These are phyloP conservation scores for Tricholomella constricta DNA, from an alignment of 768 basidiomycete genomes.

Conservation along the genomic window DNA sequence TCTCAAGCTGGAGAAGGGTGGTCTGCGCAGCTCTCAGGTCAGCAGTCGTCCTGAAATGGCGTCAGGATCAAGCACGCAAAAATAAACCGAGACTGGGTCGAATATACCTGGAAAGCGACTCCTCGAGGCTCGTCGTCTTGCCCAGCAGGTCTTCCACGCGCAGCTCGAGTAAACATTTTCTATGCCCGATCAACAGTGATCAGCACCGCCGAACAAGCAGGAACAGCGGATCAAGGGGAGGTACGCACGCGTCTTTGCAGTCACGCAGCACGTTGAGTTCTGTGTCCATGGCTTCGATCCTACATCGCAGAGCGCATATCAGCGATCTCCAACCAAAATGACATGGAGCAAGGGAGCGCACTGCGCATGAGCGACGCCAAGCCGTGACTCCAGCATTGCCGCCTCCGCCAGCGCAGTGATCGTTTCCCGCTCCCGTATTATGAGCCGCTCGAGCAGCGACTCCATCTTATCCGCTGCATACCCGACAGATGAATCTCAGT, in stretches of 20 bases:
- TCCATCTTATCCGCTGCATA: constrained; percentile 25
- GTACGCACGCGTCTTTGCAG: not conserved
- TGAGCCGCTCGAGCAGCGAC: constrained; percentile 24
- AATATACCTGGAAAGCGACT: not conserved
- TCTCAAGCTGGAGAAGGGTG: not conserved
- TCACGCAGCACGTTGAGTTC: not conserved
- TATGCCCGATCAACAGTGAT: not conserved
- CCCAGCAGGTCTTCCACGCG: not conserved
- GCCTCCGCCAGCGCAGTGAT: constrained; percentile 25
- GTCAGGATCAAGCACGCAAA: not conserved
- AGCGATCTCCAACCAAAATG: too few species aligned
- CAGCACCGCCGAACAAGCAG: not conserved
- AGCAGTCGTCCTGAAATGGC: not conserved
- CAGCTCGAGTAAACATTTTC: not conserved
- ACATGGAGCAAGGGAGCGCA: constrained; percentile 15
- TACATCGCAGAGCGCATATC: too few species aligned
- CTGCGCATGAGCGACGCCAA: constrained; percentile 15
- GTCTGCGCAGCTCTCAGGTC: not conserved
- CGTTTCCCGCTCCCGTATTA: constrained; percentile 30
- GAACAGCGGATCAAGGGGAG: not conserved
- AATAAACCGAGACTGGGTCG: not conserved
- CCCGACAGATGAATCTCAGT: not conserved
- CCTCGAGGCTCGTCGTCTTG: not conserved
- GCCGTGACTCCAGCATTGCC: constrained; percentile 21
- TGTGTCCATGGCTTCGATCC: not conserved